These are phyloP conservation scores for Cadophora malorum DNA, from an alignment of 2,329 filamentous ascomycete genomes.

Conservation along the genomic window DNA sequence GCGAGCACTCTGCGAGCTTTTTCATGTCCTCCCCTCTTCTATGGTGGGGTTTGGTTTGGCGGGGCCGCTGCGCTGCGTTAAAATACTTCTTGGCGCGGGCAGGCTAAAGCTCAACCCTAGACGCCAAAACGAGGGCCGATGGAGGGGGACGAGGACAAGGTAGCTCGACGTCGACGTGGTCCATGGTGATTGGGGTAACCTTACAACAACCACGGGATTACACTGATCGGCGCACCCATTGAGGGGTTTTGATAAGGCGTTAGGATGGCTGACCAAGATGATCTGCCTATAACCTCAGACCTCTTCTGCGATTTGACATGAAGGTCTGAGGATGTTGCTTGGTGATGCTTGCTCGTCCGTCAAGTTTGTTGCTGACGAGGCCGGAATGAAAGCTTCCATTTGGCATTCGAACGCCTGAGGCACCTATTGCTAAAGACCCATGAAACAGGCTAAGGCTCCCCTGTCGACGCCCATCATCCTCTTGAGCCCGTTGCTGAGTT, in stretches of 20 bases:
- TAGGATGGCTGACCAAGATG: constrained; percentile 28
- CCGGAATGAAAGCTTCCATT: constrained; percentile 27
- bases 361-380: background rate
- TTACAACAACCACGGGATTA: constrained; percentile 30
- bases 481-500: constrained; percentile 26
- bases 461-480: constrained; percentile 33
- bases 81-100: constrained; percentile 35
- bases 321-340: constrained; percentile 14
- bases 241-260: constrained; percentile 36
- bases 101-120: constrained; percentile 39
- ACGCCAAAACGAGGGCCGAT: constrained; percentile 30
- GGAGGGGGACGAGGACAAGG: constrained; percentile 29
- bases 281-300: constrained; percentile 20
- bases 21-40: constrained; percentile 5
- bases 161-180: constrained; percentile 41
- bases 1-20: constrained; percentile 14
- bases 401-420: constrained; percentile 22
- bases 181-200: constrained; percentile 43
- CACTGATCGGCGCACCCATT: constrained; percentile 33
- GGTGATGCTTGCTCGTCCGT: constrained; percentile 2
- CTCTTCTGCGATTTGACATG: constrained; percentile 12
- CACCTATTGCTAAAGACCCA: constrained; percentile 29
- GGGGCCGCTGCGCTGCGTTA: constrained; percentile 38
- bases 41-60: constrained; percentile 27
- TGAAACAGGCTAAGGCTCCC: constrained; percentile 43